A percentile compares a stretch with the other conserved stretches of the same genome.
Evolutionary conservation across 139 green algal species (phyloP).

Genomic region (Chlorella sorokiniana): DNA sequence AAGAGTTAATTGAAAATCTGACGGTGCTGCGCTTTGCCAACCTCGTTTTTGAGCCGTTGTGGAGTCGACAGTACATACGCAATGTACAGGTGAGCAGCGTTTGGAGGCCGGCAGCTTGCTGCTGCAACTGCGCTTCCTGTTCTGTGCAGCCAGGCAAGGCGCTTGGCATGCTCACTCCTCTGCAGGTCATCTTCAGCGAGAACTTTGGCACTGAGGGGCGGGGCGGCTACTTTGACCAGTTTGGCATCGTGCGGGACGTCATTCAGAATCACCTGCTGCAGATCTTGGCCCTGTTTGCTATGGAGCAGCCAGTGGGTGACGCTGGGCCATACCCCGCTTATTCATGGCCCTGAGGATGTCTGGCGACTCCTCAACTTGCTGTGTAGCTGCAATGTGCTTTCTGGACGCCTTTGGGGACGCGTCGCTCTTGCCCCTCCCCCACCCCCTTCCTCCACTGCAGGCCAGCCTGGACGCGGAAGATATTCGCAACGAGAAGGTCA

Average conservation of each 20-base stretch:
- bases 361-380: too few species aligned
- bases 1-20: slow-evolving; percentile 99
- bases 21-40: slow-evolving; percentile 98
- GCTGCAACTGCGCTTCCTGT: too few species aligned
- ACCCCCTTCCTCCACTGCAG: slow-evolving; percentile 35
- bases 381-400: too few species aligned
- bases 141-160: neutral
- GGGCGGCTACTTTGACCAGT: slow-evolving; percentile 99
- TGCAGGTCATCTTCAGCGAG: slow-evolving; percentile 97
- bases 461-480: slow-evolving; percentile 91
- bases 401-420: neutral
- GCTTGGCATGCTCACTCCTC: too few species aligned
- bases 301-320: slow-evolving; percentile 90
- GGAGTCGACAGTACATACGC: slow-evolving; percentile 93
- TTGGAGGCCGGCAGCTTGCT: neutral
- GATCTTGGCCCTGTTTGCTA: slow-evolving; percentile 97
- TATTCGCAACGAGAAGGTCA: slow-evolving; percentile 99
- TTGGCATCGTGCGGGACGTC: slow-evolving; percentile 99
- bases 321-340: neutral
- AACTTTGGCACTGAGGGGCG: slow-evolving; percentile 98
- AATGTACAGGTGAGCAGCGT: slow-evolving; percentile 86
- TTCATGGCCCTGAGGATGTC: too few species aligned
- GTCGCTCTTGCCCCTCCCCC: too few species aligned
- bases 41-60: slow-evolving; percentile 98
- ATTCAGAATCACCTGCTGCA: slow-evolving; percentile 99